phyloP scores from a whole-genome alignment of 768 basidiomycete genomes.

The Chlorophyllum brunneum region DNA sequence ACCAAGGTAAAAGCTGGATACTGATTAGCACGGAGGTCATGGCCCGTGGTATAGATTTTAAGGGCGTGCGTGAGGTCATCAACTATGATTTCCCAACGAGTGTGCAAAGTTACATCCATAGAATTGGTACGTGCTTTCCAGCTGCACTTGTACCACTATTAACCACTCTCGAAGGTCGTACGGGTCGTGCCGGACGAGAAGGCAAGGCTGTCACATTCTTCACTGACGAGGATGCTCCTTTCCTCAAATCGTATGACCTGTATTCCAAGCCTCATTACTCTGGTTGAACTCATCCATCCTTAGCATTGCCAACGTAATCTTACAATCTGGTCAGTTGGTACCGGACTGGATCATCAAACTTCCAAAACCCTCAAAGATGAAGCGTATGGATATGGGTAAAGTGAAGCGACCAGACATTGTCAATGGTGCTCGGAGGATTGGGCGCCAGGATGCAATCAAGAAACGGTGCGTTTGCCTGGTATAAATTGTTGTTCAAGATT shows the following conservation, averaged over 20 bases:
- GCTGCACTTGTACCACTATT: background rate
- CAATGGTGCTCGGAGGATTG: constrained; percentile 65
- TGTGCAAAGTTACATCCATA: constrained; percentile 93
- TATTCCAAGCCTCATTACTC: background rate
- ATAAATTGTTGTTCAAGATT: background rate
- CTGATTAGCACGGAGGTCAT: constrained; percentile 96
- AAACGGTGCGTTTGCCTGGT: constrained; percentile 48
- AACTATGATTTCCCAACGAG: constrained; percentile 97
- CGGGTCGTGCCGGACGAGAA: constrained; percentile 88
- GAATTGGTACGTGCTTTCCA: constrained; percentile 61
- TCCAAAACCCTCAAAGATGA: constrained; percentile 90
- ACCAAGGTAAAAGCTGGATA: constrained; percentile 88
- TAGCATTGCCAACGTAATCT: constrained; percentile 94
- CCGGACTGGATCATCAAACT: constrained; percentile 95
- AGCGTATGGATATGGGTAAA: constrained; percentile 82
- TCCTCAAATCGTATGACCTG: constrained; percentile 70
- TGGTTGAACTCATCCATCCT: constrained; percentile 3
- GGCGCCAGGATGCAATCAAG: constrained; percentile 67
- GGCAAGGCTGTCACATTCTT: constrained; percentile 96
- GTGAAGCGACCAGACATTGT: constrained; percentile 74
- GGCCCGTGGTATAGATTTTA: constrained; percentile 98
- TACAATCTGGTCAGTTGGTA: constrained; percentile 86
- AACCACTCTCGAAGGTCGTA: constrained; percentile 58
- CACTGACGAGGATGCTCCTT: constrained; percentile 89
- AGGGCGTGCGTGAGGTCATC: constrained; percentile 88